Base-by-base conservation (phyloP, 495 filamentous ascomycete genomes). In the Chaetomium cochliodes region DNA sequence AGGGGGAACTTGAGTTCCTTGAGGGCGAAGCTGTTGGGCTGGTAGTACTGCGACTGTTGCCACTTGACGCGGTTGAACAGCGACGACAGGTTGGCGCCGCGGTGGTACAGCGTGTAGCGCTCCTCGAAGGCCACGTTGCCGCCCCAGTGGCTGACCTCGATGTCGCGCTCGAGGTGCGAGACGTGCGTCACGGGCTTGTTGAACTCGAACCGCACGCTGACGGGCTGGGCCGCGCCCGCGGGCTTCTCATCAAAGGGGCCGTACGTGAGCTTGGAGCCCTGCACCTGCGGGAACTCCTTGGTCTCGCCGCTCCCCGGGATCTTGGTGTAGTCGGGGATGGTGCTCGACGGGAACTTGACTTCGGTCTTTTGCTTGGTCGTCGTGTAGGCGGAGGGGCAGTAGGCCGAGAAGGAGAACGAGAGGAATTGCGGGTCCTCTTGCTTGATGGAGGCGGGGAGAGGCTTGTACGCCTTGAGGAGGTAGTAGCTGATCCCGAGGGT, bases 91-190 rank as follows among this genome's bases (percentile, higher is more conserved):
- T 88, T 84, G 18, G 94, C 96, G 62, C 86, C 94, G 57, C 87
- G 85, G 82, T 98, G 96, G 71, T 84, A 84, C 67, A 97, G 84
- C 77, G 87, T 90, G 81, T 97, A 97, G 56, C 92, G 87, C 75
- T 98, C 94, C 74, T 98, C 96, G 28, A 90, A 89, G 0, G 93
- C 94, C 47, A 98, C 77, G 74, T 98, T 98, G 26, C 94, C 96
- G 65, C 94, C 94, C 94, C 94, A 98, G 74, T 98, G 96, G 69
- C 90, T 94, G 65, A 98, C 89, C 76, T 98, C 93, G 62, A 98
- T 78, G 69, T 97, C 92, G 26, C 94, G 87, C 80, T 97, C 90
- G 50, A 97, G 80, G 7, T 84, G 75, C 20, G 84, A 85, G 44
- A 89, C 84, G 69, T 92, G 90, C 60, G 87, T 88, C 47, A 98